Conservation (phyloP, 2,329 filamentous ascomycete species). For the Claviceps quebecensis region DNA sequence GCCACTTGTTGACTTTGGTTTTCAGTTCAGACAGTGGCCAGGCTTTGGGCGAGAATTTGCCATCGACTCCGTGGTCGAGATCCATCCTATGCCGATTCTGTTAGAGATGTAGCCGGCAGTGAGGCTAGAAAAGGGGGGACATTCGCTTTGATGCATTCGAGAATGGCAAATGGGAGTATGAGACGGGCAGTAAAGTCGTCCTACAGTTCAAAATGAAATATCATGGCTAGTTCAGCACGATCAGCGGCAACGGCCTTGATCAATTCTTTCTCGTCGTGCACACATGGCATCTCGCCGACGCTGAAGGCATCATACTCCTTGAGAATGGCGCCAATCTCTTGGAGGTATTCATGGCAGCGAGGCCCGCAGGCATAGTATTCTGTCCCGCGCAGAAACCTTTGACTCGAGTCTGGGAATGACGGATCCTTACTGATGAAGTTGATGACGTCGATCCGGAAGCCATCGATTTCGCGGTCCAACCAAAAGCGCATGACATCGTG, state of each 20-base stretch:
- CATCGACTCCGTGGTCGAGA: conserved; percentile 29
- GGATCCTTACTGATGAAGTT: conserved; percentile 53
- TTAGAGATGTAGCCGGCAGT: neutral
- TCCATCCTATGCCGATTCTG: conserved; percentile 24
- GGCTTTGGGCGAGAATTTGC: conserved; percentile 27
- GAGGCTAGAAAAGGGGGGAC: neutral
- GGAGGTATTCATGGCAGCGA: conserved; percentile 30
- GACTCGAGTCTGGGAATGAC: conserved; percentile 34
- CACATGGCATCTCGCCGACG: conserved; percentile 36
- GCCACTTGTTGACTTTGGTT: conserved; percentile 40
- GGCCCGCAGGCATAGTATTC: conserved; percentile 42
- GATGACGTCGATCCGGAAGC: conserved; percentile 55
- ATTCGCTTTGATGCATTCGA: neutral
- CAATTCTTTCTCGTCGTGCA: conserved; percentile 26
- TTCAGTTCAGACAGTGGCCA: conserved; percentile 40
- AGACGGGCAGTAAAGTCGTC: conserved; percentile 6
- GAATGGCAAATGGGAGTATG: neutral
- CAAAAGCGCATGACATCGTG: conserved; percentile 61
- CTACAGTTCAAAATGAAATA: conserved; percentile 56
- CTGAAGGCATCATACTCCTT: conserved; percentile 35
- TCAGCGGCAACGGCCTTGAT: conserved; percentile 38
- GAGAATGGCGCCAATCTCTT: conserved; percentile 29
- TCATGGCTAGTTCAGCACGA: conserved; percentile 52
- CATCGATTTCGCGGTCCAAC: conserved; percentile 53
- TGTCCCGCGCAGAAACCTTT: conserved; percentile 17